Evolutionary conservation across 169 alveolate species (phyloP).

Genomic region (Miamiensis avidus): DNA sequence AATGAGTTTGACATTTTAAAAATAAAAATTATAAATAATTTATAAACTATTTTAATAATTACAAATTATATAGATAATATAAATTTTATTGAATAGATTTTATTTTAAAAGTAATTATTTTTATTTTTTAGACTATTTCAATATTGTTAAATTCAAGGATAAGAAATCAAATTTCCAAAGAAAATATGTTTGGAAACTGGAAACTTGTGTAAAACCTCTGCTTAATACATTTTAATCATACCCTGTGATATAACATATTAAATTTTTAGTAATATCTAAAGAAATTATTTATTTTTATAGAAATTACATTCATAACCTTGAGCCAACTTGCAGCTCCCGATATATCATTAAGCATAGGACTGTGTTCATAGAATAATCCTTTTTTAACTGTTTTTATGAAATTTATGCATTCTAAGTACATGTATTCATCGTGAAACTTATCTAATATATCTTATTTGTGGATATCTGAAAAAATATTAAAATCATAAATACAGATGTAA

Average conservation of each 20-base stretch:
- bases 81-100: too few species aligned
- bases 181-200: conserved; percentile 91
- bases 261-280: not conserved
- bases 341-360: conserved; percentile 94
- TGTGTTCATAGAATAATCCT: conserved; percentile 88
- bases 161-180: conserved; percentile 86
- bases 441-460: conserved; percentile 68
- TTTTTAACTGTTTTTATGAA: conserved; percentile 84
- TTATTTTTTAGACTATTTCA: too few species aligned
- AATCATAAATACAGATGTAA: too few species aligned
- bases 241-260: conserved; percentile 58
- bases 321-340: conserved; percentile 89
- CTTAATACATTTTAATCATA: conserved; percentile 91
- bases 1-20: too few species aligned
- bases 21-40: too few species aligned
- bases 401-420: conserved; percentile 89
- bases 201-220: conserved; percentile 89
- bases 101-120: too few species aligned
- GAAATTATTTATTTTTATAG: not conserved
- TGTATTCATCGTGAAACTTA: conserved; percentile 69
- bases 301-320: conserved; percentile 64
- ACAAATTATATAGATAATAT: too few species aligned
- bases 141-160: conserved; percentile 14
- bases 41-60: too few species aligned
- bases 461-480: conserved; percentile 32